Evolutionary conservation across 208 protist genomes (phyloP), one percentile per base, ranked within the genome.

Genomic region (Acanthamoeba royreba): DNA sequence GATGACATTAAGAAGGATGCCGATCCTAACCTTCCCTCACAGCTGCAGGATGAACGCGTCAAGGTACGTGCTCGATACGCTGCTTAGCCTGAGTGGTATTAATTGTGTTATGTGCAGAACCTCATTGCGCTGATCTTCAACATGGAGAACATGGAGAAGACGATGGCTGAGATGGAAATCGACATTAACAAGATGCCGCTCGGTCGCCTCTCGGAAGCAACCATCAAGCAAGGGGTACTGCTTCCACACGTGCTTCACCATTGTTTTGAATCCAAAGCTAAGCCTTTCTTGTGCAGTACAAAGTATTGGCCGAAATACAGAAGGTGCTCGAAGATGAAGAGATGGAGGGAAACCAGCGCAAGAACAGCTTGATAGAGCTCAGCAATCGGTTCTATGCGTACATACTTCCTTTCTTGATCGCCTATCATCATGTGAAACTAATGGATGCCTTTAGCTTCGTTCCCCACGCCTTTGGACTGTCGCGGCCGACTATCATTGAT

Each of bases 131-230:
- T 94, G 46, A 85, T 94, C 45, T 94, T 94, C 66, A 81, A 94
- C 69, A 69, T 89, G 46, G 40, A 83, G 35, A 49, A 35, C 46
- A 89, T 89, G 72, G 43, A 61, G 43, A 69, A 91, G 42, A 88
- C 43, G 58, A 74, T 94, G 79, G 46, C 58, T 7, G 94, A 95
- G 46, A 61, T 95, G 66, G 94, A 95, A 40, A 95, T 95, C 49
- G 92, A 95, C 81, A 52, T 94, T 42, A 66, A 77, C 47, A 93
- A 96, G 45, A 92, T 95, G 94, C 95, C 95, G 33, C 61, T 95
- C 22, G 95, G 95, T 38, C 77, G 77, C n/a, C 77, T 87, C 13
- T 87, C 77, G 33, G 47, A 87, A 25, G 77, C 77, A 19, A 87
- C 77, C 3, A 87, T 87, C 77, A 61, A 61, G 77, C 46, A 13